Conservation (phyloP, 2,329 filamentous ascomycete species). For the Microcyclosporella mali region DNA sequence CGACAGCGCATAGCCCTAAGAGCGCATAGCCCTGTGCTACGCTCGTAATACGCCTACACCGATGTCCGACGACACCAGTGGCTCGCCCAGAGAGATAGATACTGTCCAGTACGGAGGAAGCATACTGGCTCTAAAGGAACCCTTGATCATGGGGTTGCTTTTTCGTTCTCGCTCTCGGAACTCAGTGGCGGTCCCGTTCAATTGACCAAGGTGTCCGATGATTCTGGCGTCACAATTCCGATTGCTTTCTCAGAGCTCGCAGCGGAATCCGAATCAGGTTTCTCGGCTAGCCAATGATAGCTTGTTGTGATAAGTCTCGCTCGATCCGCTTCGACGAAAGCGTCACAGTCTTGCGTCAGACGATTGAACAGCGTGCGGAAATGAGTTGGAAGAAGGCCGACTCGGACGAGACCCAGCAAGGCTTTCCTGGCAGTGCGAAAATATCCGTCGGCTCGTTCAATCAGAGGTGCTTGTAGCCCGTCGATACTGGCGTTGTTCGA, state of each 20-base stretch:
- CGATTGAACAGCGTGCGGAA: slow-evolving; percentile 26
- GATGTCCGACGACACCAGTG: too few relatives aligned
- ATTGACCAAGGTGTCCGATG: slow-evolving; percentile 10
- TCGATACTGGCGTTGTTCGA: slow-evolving; percentile 22
- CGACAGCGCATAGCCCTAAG: too few relatives aligned
- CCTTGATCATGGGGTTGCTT: too few relatives aligned
- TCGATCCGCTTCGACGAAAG: slow-evolving; percentile 26
- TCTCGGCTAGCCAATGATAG: slow-evolving; percentile 27
- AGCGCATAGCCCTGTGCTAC: too few relatives aligned
- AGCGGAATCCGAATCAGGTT: slow-evolving; percentile 15
- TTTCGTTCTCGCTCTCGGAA: not conserved
- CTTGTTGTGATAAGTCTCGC: slow-evolving; percentile 23
- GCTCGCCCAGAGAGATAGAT: too few relatives aligned
- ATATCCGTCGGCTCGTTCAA: slow-evolving; percentile 23
- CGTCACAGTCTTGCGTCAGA: slow-evolving; percentile 23
- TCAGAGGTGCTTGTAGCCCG: slow-evolving; percentile 25
- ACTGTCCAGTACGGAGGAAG: too few relatives aligned
- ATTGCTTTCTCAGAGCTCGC: slow-evolving; percentile 10
- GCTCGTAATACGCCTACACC: too few relatives aligned
- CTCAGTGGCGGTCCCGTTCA: not conserved
- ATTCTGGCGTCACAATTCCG: slow-evolving; percentile 3
- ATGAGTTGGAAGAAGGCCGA: slow-evolving; percentile 23
- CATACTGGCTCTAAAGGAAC: too few relatives aligned
- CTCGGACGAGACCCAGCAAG: slow-evolving; percentile 17
- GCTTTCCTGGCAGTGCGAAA: slow-evolving; percentile 17